Percentiles rank a stretch among this genome's conserved stretches.
phyloP scores from a whole-genome alignment of 2,329 filamentous ascomycete genomes.

The Diaporthe citri region DNA sequence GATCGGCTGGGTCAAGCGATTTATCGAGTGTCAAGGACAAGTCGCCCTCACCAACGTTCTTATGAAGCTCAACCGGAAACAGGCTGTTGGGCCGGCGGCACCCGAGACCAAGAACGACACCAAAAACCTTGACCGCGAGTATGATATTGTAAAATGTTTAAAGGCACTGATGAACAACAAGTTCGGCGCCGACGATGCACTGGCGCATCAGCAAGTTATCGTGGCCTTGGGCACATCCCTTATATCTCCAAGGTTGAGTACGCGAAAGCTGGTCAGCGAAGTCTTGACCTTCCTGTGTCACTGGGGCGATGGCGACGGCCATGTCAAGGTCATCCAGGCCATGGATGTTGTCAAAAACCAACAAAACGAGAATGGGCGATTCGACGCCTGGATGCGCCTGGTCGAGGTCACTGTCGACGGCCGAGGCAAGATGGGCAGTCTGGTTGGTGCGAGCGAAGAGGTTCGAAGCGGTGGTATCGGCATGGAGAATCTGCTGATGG shows the following conservation, averaged over 20 bases:
- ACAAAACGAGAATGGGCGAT: conserved; percentile 92
- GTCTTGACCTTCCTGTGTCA: conserved; percentile 96
- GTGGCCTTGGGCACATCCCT: conserved; percentile 88
- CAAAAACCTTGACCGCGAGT: conserved; percentile 89
- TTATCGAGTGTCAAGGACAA: conserved; percentile 97
- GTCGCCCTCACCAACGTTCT: conserved; percentile 95
- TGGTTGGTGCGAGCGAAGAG: conserved; percentile 97
- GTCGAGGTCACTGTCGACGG: conserved; percentile 98
- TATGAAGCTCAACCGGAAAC: conserved; percentile 91
- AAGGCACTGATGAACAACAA: conserved; percentile 99
- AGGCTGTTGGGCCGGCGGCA: conserved; percentile 78
- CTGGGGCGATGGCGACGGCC: conserved; percentile 87
- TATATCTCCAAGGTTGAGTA: conserved; percentile 89
- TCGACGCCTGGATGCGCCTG: conserved; percentile 98
- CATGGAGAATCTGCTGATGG: conserved; percentile 99
- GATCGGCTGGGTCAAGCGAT: conserved; percentile 96
- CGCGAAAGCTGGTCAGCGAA: conserved; percentile 94
- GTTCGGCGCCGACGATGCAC: conserved; percentile 95
- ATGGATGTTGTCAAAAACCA: conserved; percentile 91
- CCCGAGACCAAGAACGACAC: conserved; percentile 68
- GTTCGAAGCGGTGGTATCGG: conserved; percentile 95
- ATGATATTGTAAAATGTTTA: conserved; percentile 97
- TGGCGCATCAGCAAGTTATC: conserved; percentile 90
- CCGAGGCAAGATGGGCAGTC: conserved; percentile 97
- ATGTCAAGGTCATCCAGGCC: conserved; percentile 92